Base-by-base conservation (phyloP, 768 basidiomycete genomes). In the Tricholoma bakamatsutake region DNA sequence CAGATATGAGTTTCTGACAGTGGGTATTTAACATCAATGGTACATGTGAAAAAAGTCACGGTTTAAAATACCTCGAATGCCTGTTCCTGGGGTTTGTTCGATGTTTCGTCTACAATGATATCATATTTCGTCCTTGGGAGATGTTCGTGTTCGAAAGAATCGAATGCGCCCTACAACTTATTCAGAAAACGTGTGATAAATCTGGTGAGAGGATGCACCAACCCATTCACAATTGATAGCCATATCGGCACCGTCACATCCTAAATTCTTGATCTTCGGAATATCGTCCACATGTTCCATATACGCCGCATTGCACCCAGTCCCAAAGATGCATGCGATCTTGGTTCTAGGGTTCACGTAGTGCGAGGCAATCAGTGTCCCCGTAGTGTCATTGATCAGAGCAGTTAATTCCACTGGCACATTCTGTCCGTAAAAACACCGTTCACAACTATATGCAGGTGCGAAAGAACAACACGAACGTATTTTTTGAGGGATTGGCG, bases 191-290 rank as follows among this genome's bases (percentile, higher is more conserved):
- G 3, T 15, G 15, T 45, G 1, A n/a, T 18, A 47, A 28, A 24
- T 24, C n/a, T 48, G 21, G 53, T 24, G 17, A n/a, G 43, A 9
- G 18, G 13, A 30, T 18, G 37, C 47, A 53, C 80, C n/a, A 57
- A 89, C 88, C 89, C 90, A 94, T 83, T 95, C 92, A 73, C 96
- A 96, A 69, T 98, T 98, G 68, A 99, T 98, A 5, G 86, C 96
- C 82, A 99, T 97, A 52, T 88, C 78, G 27, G 75, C 79, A 2
- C 71, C 75, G 35, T 85, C 82, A 59, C 95, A 77, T 1, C 85
- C 86, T n/a, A 94, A 71, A 52, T 83, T 61, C 48, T 80, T 77
- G 59, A 98, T 83, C 78, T 99, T 99, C 39, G 88, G 82, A 49
- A 98, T 94, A 62, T 87, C 83, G 40, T 76, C 79, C 13, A 93